Evolutionary conservation across 2,329 filamentous ascomycete species (phyloP).

Genomic region (Neopestalotiopsis clavispora): DNA sequence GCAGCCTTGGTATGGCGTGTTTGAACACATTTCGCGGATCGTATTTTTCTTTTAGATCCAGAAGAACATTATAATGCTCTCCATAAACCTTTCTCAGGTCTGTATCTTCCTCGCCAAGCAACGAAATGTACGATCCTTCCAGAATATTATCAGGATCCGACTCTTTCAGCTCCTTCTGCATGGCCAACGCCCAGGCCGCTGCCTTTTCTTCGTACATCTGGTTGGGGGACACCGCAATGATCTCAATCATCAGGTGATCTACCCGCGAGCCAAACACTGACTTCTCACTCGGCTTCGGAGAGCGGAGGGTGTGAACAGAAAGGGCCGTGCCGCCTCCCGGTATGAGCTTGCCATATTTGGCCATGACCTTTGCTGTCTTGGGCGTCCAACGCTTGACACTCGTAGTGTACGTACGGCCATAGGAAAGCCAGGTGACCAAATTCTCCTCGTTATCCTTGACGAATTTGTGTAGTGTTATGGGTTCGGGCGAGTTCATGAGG

Average conservation of each 20-base stretch:
- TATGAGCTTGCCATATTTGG: conserved; percentile 26
- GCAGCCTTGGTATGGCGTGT: conserved; percentile 22
- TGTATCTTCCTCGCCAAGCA: conserved; percentile 31
- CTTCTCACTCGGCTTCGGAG: conserved; percentile 23
- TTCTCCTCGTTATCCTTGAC: conserved; percentile 24
- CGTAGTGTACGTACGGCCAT: conserved; percentile 26
- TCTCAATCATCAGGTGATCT: conserved; percentile 42
- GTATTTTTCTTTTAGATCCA: conserved; percentile 37
- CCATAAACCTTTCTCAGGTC: conserved; percentile 37
- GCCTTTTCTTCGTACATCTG: conserved; percentile 28
- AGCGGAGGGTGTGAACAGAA: conserved; percentile 35
- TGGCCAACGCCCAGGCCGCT: conserved; percentile 28
- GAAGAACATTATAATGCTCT: conserved; percentile 27
- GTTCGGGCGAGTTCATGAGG: conserved; percentile 31
- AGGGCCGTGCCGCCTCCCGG: conserved; percentile 33
- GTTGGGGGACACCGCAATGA: conserved; percentile 32
- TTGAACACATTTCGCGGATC: conserved; percentile 43
- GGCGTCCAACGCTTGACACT: conserved; percentile 31
- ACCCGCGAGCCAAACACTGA: conserved; percentile 36
- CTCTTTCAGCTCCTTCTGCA: conserved; percentile 25
- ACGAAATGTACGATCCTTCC: conserved; percentile 36
- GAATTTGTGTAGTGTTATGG: conserved; percentile 27
- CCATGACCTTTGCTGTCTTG: conserved; percentile 31
- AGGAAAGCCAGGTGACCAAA: conserved; percentile 27
- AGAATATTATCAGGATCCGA: conserved; percentile 32